phyloP scores from a whole-genome alignment of 2,329 filamentous ascomycete genomes.

The Ophiosphaerella narmari region DNA sequence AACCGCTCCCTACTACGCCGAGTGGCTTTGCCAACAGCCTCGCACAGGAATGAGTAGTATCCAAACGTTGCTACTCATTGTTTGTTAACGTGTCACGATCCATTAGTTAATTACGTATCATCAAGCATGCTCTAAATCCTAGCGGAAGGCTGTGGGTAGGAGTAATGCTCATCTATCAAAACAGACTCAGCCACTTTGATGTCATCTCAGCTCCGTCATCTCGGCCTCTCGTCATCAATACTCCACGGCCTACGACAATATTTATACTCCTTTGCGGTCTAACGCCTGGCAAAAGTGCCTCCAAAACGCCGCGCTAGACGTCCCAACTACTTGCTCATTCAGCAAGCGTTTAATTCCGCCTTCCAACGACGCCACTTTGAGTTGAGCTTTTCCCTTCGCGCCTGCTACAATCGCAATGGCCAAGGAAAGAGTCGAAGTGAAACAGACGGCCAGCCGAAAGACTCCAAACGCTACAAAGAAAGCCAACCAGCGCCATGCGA shows the following conservation, averaged over 20 bases:
- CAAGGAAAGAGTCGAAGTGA: too few species aligned
- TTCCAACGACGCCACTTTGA: too few species aligned
- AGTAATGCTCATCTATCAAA: conserved; percentile 18
- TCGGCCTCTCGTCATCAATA: too few species aligned
- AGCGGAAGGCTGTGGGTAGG: conserved; percentile 17
- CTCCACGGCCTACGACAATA: too few species aligned
- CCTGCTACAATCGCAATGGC: too few species aligned
- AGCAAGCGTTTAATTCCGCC: too few species aligned
- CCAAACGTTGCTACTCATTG: conserved; percentile 17
- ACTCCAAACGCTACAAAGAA: conserved; percentile 12
- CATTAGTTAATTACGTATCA: conserved; percentile 15
- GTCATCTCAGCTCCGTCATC: too few species aligned
- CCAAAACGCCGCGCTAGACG: neutral
- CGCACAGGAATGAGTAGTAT: conserved; percentile 15
- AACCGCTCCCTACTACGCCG: conserved; percentile 9
- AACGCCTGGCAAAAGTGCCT: neutral
- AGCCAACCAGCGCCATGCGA: conserved; percentile 5
- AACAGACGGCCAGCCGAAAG: too few species aligned
- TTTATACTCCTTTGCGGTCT: too few species aligned
- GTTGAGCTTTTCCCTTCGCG: too few species aligned
- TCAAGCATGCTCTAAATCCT: conserved; percentile 15
- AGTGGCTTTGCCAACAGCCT: conserved; percentile 18
- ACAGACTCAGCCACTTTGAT: neutral
- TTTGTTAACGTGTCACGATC: conserved; percentile 18
- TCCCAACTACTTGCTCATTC: neutral